phyloP scores from a whole-genome alignment of 1,139 yeast species.

The Eremothecium gossypii region DNA sequence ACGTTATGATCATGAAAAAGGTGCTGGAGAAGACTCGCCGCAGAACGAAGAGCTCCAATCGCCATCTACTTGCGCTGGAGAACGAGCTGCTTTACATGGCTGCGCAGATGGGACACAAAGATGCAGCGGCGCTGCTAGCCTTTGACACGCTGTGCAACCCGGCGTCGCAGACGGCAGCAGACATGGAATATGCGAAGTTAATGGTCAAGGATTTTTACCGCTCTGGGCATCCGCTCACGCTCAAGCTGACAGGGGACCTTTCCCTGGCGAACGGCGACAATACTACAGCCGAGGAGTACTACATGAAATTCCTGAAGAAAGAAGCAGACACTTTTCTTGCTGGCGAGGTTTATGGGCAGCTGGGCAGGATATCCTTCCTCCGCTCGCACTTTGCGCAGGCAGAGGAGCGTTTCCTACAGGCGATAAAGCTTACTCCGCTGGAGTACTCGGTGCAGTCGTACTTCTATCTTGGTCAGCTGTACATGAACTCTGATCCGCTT shows the following conservation, averaged over 20 bases:
- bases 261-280: constrained; percentile 41
- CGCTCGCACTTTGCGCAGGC: constrained; percentile 45
- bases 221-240: constrained; percentile 53
- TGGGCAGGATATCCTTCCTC: constrained; percentile 59
- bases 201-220: constrained; percentile 56
- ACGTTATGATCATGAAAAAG: constrained; percentile 59
- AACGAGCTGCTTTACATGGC: constrained; percentile 67
- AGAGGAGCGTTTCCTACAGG: constrained; percentile 48
- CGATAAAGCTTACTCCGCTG: constrained; percentile 50
- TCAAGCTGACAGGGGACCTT: constrained; percentile 66
- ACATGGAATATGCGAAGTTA: constrained; percentile 50
- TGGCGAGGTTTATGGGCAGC: constrained; percentile 62
- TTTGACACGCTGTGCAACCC: constrained; percentile 44
- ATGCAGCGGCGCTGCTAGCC: constrained; percentile 67
- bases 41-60: constrained; percentile 50
- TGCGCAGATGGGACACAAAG: constrained; percentile 73
- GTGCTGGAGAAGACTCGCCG: constrained; percentile 55
- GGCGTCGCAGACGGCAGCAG: constrained; percentile 34
- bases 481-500: constrained; percentile 46
- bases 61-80: constrained; percentile 50
- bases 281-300: constrained; percentile 49
- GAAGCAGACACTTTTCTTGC: constrained; percentile 52
- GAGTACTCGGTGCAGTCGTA: constrained; percentile 61
- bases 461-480: constrained; percentile 66
- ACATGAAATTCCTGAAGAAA: constrained; percentile 46